These are phyloP conservation scores for Cokeromyces recurvatus DNA, from an alignment of 371 early-diverging fungal species.

Conservation along the genomic window DNA sequence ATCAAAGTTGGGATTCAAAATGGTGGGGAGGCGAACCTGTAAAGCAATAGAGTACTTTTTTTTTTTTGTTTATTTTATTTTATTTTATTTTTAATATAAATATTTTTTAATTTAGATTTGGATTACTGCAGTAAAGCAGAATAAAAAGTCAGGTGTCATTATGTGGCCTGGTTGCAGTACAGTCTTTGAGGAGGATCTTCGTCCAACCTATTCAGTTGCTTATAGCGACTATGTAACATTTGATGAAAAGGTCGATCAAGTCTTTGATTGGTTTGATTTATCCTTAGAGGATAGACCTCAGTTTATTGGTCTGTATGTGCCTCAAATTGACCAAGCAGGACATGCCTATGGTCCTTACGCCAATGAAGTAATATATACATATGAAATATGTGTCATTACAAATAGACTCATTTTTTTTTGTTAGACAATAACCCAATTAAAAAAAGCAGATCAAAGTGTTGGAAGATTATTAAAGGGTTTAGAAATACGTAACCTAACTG, in stretches of 20 bases:
- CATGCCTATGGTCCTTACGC: constrained; percentile 81
- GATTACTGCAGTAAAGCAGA: constrained; percentile 79
- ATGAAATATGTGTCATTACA: too few relatives aligned
- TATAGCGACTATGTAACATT: constrained; percentile 49
- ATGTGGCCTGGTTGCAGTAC: constrained; percentile 91
- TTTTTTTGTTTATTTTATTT: too few relatives aligned
- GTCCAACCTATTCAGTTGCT: constrained; percentile 65
- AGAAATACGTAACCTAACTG: constrained; percentile 52
- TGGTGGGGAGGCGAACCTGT: constrained; percentile 95
- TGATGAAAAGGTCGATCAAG: constrained; percentile 55
- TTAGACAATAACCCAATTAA: constrained; percentile 31
- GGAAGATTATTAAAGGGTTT: constrained; percentile 60
- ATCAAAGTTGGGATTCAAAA: constrained; percentile 55
- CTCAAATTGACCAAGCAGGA: constrained; percentile 80
- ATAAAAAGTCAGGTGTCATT: constrained; percentile 62
- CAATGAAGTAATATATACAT: constrained; percentile 27
- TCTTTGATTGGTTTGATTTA: constrained; percentile 79
- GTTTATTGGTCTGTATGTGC: constrained; percentile 75
- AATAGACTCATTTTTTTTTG: not conserved
- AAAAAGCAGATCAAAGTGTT: constrained; percentile 62
- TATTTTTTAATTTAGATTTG: constrained; percentile 68
- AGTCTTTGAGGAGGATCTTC: constrained; percentile 20
- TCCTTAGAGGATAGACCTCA: constrained; percentile 67
- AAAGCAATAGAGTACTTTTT: too few relatives aligned
- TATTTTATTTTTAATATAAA: too few relatives aligned